A percentile compares a stretch with the other conserved stretches of the same genome.
Evolutionary conservation across 83 land plant species (phyloP).

Genomic region (Picea mariana): DNA sequence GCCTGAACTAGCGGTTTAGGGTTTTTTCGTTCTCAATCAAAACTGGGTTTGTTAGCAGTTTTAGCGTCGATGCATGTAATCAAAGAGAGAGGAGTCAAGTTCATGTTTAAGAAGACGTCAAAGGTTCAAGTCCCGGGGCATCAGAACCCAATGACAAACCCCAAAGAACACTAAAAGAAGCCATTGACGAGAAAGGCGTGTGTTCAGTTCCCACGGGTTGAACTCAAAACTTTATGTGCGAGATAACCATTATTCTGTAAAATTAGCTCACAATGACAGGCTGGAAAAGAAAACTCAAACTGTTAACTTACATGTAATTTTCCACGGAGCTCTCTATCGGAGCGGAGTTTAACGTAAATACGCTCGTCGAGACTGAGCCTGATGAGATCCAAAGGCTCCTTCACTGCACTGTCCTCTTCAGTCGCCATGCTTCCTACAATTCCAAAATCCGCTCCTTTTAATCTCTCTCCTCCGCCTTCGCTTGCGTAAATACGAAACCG

Average conservation of each 20-base stretch:
- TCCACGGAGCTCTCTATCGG: constrained; percentile 94
- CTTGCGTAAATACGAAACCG: no score
- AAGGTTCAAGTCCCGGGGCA: no score
- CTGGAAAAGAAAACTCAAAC: background rate
- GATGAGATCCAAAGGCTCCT: constrained; percentile 94
- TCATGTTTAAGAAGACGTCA: no score
- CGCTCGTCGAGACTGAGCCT: constrained; percentile 96
- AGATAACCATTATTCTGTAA: no score
- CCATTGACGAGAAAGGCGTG: background rate
- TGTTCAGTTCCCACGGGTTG: background rate
- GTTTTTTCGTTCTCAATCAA: background rate
- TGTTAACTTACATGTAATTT: constrained; percentile 69
- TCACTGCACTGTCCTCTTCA: constrained; percentile 95
- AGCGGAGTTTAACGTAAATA: constrained; percentile 96
- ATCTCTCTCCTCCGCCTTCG: no score
- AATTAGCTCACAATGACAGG: no score
- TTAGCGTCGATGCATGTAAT: no score
- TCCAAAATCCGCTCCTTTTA: no score
- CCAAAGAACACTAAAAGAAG: no score
- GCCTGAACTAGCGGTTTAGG: background rate
- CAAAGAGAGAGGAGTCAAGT: no score
- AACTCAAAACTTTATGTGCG: background rate
- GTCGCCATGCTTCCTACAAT: constrained; percentile 39
- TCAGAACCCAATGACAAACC: no score
- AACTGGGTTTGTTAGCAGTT: background rate